These are phyloP conservation scores for Omphalea diandra DNA, from an alignment of 441 rosid genomes.

Conservation along the genomic window DNA sequence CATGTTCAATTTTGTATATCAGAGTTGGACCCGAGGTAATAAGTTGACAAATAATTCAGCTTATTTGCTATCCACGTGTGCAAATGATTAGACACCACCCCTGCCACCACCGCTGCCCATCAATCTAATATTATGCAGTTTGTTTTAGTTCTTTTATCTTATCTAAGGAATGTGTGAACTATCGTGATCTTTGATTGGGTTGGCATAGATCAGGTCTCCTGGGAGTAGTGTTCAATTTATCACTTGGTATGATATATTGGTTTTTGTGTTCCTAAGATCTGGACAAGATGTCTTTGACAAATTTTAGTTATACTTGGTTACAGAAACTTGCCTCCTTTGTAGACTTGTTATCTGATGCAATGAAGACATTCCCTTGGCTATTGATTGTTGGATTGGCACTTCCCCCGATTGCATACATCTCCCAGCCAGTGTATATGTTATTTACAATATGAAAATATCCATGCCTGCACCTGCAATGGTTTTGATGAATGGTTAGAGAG, in stretches of 20 bases:
- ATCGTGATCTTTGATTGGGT: background rate
- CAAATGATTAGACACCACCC: background rate
- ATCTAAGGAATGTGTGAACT: background rate
- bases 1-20: background rate
- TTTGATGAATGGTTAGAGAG: background rate
- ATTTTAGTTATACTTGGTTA: background rate
- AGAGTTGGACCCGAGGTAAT: background rate
- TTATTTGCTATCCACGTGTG: background rate
- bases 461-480: constrained; percentile 67
- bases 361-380: constrained; percentile 84
- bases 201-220: background rate
- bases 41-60: background rate
- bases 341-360: constrained; percentile 52
- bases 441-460: constrained; percentile 86
- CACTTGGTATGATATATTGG: background rate
- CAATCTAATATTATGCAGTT: too few species aligned
- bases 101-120: background rate
- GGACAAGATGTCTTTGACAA: background rate
- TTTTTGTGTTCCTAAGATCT: constrained; percentile 1
- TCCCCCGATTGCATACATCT: constrained; percentile 89
- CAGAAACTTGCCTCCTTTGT: constrained; percentile 56
- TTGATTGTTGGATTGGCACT: constrained; percentile 86
- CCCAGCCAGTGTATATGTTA: constrained; percentile 89
- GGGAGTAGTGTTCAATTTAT: background rate
- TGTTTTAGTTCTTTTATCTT: background rate